phyloP scores from a whole-genome alignment of 179 eudicot species.

The Camellia oleifera region DNA sequence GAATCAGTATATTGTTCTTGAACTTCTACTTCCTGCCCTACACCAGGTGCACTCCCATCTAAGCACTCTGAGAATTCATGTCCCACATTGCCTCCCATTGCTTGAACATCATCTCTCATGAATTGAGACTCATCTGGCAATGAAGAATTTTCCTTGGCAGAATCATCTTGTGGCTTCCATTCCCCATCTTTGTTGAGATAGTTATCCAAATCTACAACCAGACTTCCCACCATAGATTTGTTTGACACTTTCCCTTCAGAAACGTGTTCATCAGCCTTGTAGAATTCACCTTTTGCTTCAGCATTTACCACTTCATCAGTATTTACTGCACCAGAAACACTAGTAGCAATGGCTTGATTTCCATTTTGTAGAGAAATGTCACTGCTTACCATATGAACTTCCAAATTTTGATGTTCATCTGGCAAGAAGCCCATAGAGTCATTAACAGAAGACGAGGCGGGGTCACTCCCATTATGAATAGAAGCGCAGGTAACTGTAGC shows the following conservation, averaged over 20 bases:
- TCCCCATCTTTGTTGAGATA: constrained; percentile 19
- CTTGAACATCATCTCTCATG: constrained; percentile 18
- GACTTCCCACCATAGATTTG: constrained; percentile 18
- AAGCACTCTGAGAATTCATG: constrained; percentile 18
- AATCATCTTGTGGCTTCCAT: constrained; percentile 16
- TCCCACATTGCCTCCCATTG: neutral
- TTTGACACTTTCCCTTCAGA: constrained; percentile 22
- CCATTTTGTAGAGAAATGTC: neutral
- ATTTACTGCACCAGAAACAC: constrained; percentile 13
- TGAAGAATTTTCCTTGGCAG: constrained; percentile 14
- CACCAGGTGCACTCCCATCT: constrained; percentile 13
- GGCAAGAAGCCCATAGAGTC: neutral
- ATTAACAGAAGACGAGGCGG: constrained; percentile 8
- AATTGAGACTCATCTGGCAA: constrained; percentile 19
- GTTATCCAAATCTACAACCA: constrained; percentile 22
- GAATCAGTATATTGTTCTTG: constrained; percentile 18
- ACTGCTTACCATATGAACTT: constrained; percentile 11
- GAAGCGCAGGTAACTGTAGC: neutral
- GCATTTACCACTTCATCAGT: constrained; percentile 12
- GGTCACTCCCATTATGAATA: neutral
- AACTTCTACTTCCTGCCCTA: constrained; percentile 17
- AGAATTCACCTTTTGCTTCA: constrained; percentile 14
- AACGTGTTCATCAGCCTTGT: constrained; percentile 11
- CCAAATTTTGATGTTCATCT: constrained; percentile 13
- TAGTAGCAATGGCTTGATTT: constrained; percentile 12